Conservation (phyloP, 257 asterid species). For the Gardenia jasminoides region DNA sequence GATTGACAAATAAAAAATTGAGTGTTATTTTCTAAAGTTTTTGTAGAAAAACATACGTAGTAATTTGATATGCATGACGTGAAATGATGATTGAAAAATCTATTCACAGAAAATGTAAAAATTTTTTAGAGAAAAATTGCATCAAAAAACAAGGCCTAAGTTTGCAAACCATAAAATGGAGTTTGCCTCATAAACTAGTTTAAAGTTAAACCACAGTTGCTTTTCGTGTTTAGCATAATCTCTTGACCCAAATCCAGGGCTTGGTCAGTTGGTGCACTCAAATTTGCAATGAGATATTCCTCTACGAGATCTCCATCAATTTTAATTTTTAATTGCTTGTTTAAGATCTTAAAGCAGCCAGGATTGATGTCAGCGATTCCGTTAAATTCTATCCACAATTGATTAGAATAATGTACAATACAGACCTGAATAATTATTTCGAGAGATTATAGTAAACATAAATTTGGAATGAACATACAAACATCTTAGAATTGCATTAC, state of each 20-base stretch:
- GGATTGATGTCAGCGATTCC: background rate
- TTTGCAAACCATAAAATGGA: background rate
- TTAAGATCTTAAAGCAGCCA: background rate
- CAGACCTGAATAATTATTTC: background rate
- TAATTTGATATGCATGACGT: too few species aligned
- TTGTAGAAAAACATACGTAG: too few species aligned
- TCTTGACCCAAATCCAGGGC: background rate
- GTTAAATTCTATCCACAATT: background rate
- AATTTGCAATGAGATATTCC: background rate
- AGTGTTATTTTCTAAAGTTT: too few species aligned
- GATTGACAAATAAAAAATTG: too few species aligned
- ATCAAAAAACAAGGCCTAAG: too few species aligned
- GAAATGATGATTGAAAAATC: too few species aligned
- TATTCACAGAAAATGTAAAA: too few species aligned
- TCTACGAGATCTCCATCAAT: background rate
- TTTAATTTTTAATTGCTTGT: background rate
- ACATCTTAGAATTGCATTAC: too few species aligned
- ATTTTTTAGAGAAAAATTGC: too few species aligned
- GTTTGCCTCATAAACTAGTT: background rate
- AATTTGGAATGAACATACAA: too few species aligned
- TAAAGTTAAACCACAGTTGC: background rate
- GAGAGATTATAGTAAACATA: background rate
- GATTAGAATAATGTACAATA: background rate
- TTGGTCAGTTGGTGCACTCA: background rate
- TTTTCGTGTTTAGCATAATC: constrained; percentile 3